phyloP scores from a whole-genome alignment of 495 filamentous ascomycete species.

The Talaromyces adpressus region DNA sequence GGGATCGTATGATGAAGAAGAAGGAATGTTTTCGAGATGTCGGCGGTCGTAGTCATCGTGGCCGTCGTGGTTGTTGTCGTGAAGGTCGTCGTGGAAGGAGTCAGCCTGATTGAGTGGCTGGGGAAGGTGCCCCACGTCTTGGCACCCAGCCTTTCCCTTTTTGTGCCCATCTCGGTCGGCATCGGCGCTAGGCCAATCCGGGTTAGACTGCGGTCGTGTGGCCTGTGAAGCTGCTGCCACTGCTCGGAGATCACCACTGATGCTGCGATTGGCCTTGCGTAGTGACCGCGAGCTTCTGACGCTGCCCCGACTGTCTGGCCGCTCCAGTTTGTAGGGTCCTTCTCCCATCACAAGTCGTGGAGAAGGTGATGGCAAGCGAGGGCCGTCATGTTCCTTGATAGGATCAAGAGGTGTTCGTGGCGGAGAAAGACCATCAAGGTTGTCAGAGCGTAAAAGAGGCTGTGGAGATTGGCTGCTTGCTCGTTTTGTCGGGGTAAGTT shows the following conservation, averaged over 20 bases:
- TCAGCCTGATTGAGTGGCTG: conserved; percentile 7
- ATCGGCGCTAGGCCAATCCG: background rate
- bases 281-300: conserved; percentile 52
- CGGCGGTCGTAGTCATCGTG: conserved; percentile 10
- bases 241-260: conserved; percentile 74
- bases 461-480: conserved; percentile 9
- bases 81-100: conserved; percentile 1
- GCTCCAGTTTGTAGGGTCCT: conserved; percentile 32
- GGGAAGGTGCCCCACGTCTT: background rate
- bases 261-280: conserved; percentile 62
- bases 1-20: conserved; percentile 62
- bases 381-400: conserved; percentile 32
- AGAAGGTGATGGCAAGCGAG: conserved; percentile 8
- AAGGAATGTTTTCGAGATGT: conserved; percentile 39
- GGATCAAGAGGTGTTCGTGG: conserved; percentile 33
- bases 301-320: conserved; percentile 31
- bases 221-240: conserved; percentile 40
- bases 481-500: conserved; percentile 14
- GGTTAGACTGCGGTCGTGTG: background rate
- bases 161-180: background rate
- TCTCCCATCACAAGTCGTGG: conserved; percentile 37
- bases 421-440: conserved; percentile 17
- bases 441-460: background rate
- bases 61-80: conserved; percentile 7
- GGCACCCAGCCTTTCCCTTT: background rate